Evolutionary conservation across 305 asterid genomes (phyloP), one percentile per base, ranked within the genome.

Genomic region (Rubia tinctorum): DNA sequence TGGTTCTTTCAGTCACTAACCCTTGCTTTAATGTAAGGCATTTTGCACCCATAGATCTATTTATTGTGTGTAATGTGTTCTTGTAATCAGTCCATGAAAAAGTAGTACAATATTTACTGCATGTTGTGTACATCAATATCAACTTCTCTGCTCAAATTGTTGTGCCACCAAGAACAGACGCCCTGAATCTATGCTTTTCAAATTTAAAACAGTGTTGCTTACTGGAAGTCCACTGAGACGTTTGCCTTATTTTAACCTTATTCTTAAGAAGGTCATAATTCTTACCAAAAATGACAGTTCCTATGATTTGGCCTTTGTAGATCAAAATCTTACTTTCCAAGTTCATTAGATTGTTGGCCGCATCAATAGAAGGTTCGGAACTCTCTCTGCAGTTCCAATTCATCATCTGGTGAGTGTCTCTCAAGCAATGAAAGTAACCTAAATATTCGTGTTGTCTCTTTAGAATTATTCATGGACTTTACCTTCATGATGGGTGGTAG

Each of bases 61-160:
- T n/a, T n/a, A n/a, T n/a, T n/a, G n/a, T n/a, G n/a, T n/a, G n/a
- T n/a, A n/a, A n/a, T n/a, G n/a, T n/a, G n/a, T n/a, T n/a, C n/a
- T n/a, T n/a, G n/a, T n/a, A n/a, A n/a, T n/a, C n/a, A n/a, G n/a
- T n/a, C n/a, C n/a, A n/a, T n/a, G n/a, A n/a, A n/a, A n/a, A n/a
- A n/a, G n/a, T n/a, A n/a, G n/a, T n/a, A n/a, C n/a, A n/a, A n/a
- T n/a, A n/a, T n/a, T n/a, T n/a, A n/a, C n/a, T n/a, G n/a, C n/a
- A n/a, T n/a, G n/a, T n/a, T n/a, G n/a, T n/a, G n/a, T n/a, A n/a
- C n/a, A n/a, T n/a, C n/a, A n/a, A n/a, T n/a, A n/a, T n/a, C n/a
- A n/a, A n/a, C n/a, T n/a, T n/a, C n/a, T n/a, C n/a, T n/a, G n/a
- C 89, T 92, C 98, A 92, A 83, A 92, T 92, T 82, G 98, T 97